These are phyloP conservation scores for Talaromyces sp. DNA, from an alignment of 2,329 filamentous ascomycete genomes.

Conservation along the genomic window DNA sequence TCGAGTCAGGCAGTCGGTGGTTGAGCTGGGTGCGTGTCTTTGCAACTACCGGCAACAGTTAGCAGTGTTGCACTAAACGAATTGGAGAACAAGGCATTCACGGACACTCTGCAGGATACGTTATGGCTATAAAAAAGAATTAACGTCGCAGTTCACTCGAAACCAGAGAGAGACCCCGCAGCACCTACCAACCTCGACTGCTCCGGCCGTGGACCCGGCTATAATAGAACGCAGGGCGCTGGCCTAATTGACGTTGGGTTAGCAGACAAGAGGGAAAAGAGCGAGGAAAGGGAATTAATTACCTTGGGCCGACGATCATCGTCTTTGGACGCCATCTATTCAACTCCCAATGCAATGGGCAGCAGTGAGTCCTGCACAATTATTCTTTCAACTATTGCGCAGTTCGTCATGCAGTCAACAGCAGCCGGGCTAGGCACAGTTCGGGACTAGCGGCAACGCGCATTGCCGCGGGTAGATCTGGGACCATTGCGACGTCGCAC, in stretches of 20 bases:
- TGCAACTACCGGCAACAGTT: slow-evolving; percentile 57
- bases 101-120: slow-evolving; percentile 89
- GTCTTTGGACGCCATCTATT: slow-evolving; percentile 28
- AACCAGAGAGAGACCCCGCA: neutral
- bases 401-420: neutral
- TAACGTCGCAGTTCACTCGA: neutral
- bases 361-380: neutral
- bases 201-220: slow-evolving; percentile 88
- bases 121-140: slow-evolving; percentile 59
- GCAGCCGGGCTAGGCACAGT: neutral
- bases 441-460: neutral
- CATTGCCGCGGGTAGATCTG: neutral
- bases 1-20: slow-evolving; percentile 67
- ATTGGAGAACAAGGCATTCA: slow-evolving; percentile 10
- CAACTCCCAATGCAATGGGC: neutral
- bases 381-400: neutral
- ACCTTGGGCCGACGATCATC: slow-evolving; percentile 37
- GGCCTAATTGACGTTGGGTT: slow-evolving; percentile 50
- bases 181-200: slow-evolving; percentile 77
- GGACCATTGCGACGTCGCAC: neutral
- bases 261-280: slow-evolving; percentile 14
- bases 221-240: slow-evolving; percentile 84
- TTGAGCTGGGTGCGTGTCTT: slow-evolving; percentile 96
- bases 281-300: slow-evolving; percentile 1
- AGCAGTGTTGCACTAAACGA: neutral